A percentile compares a stretch with the other conserved stretches of the same genome.
phyloP scores from a whole-genome alignment of 2,329 filamentous ascomycete genomes.

The Mariannaea sp. region DNA sequence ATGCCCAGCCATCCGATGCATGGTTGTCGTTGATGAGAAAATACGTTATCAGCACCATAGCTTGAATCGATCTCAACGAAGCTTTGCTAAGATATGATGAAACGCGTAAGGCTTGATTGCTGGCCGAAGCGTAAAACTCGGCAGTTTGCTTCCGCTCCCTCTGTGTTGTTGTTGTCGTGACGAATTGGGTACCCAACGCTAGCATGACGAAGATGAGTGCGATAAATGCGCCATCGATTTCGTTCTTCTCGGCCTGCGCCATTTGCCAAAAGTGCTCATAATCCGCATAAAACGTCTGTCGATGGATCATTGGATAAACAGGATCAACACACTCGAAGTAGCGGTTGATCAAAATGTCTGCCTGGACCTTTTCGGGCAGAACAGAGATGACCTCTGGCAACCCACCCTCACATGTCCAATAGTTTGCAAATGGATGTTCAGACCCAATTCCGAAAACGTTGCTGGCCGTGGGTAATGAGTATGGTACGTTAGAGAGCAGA shows the following conservation, averaged over 20 bases:
- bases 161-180: slow-evolving; percentile 58
- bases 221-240: slow-evolving; percentile 69
- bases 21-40: slow-evolving; percentile 88
- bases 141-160: slow-evolving; percentile 73
- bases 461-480: slow-evolving; percentile 70
- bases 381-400: slow-evolving; percentile 76
- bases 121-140: slow-evolving; percentile 80
- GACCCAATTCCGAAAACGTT: slow-evolving; percentile 82
- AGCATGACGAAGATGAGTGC: slow-evolving; percentile 78
- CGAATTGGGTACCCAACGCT: slow-evolving; percentile 79
- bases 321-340: slow-evolving; percentile 77
- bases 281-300: slow-evolving; percentile 75
- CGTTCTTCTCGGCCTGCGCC: slow-evolving; percentile 58
- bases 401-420: slow-evolving; percentile 81
- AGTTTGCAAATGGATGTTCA: slow-evolving; percentile 81
- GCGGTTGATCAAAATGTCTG: slow-evolving; percentile 68
- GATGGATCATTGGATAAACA: slow-evolving; percentile 80
- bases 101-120: slow-evolving; percentile 76
- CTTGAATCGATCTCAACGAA: slow-evolving; percentile 73
- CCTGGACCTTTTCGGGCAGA: slow-evolving; percentile 75
- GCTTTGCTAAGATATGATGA: slow-evolving; percentile 78
- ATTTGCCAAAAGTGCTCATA: slow-evolving; percentile 80
- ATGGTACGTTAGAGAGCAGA: slow-evolving; percentile 74
- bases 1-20: slow-evolving; percentile 81
- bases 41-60: slow-evolving; percentile 80